Conservation (phyloP, 2,329 filamentous ascomycete species). For the Nigrospora oryzae region DNA sequence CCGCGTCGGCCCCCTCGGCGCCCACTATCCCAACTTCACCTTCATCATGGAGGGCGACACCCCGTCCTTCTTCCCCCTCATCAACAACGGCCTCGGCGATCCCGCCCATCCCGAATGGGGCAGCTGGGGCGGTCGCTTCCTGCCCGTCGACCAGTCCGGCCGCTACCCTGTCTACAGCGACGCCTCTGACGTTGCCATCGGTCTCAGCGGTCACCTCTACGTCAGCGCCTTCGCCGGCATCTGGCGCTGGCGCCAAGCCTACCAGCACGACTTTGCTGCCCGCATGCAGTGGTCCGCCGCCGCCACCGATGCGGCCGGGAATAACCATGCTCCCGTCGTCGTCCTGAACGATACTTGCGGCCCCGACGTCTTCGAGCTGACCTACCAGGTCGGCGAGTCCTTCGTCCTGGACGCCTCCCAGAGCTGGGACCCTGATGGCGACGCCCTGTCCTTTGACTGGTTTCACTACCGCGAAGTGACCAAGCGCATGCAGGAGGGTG, state of each 20-base stretch:
- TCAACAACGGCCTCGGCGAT: conserved; percentile 34
- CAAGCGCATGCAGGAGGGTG: conserved; percentile 3
- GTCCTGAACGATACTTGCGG: conserved; percentile 29
- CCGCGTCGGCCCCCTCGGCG: conserved; percentile 27
- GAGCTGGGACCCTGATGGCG: conserved; percentile 31
- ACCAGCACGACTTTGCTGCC: conserved; percentile 13
- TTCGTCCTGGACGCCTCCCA: conserved; percentile 29
- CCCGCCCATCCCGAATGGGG: conserved; percentile 31
- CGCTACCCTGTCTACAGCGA: conserved; percentile 4
- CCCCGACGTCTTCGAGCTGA: conserved; percentile 22
- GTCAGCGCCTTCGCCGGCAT: conserved; percentile 6
- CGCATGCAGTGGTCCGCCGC: conserved; percentile 12
- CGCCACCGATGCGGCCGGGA: conserved; percentile 12
- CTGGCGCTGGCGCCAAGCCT: conserved; percentile 13
- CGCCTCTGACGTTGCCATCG: conserved; percentile 6
- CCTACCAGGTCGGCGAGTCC: conserved; percentile 21
- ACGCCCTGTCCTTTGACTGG: conserved; percentile 30
- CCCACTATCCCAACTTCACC: conserved; percentile 27
- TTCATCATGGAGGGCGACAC: conserved; percentile 39
- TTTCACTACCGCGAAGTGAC: conserved; percentile 28
- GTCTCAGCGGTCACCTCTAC: conserved; percentile 6
- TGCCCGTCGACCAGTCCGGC: conserved; percentile 1
- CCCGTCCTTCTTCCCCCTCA: conserved; percentile 31
- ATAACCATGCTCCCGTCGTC: conserved; percentile 32
- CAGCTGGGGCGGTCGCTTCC: conserved; percentile 30